phyloP scores from a whole-genome alignment of 495 filamentous ascomycete genomes.

The Apiosordaria backusii region DNA sequence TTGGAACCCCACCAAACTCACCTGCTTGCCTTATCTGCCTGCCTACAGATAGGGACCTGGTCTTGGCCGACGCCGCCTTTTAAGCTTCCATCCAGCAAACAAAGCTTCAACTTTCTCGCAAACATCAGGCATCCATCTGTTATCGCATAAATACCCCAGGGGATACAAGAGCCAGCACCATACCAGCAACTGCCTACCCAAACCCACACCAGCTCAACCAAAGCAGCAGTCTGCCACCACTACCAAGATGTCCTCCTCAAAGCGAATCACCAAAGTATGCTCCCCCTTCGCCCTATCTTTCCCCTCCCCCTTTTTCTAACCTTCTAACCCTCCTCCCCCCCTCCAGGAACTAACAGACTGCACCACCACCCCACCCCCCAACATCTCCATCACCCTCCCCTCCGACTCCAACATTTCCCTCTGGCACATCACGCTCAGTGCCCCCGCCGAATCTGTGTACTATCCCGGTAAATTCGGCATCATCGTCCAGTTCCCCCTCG shows the following conservation, averaged over 20 bases:
- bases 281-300: not conserved
- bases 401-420: conserved; percentile 73
- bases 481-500: conserved; percentile 67
- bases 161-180: too few species aligned
- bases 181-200: too few species aligned
- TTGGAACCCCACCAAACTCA: conserved; percentile 6
- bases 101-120: not conserved
- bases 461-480: conserved; percentile 78
- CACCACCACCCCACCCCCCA: conserved; percentile 56
- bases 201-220: not conserved
- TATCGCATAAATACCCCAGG: too few species aligned
- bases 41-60: not conserved
- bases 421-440: conserved; percentile 78
- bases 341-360: conserved; percentile 70
- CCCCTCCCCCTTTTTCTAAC: not conserved
- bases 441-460: conserved; percentile 69
- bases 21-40: not conserved
- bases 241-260: conserved; percentile 51
- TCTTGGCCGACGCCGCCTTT: not conserved
- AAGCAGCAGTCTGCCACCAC: not conserved
- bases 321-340: too few species aligned
- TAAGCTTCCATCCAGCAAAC: too few species aligned
- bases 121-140: too few species aligned
- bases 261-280: conserved; percentile 60
- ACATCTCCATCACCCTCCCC: conserved; percentile 61